Evolutionary conservation across 2,329 filamentous ascomycete genomes (phyloP).

Genomic region (Alternaria arbusti): DNA sequence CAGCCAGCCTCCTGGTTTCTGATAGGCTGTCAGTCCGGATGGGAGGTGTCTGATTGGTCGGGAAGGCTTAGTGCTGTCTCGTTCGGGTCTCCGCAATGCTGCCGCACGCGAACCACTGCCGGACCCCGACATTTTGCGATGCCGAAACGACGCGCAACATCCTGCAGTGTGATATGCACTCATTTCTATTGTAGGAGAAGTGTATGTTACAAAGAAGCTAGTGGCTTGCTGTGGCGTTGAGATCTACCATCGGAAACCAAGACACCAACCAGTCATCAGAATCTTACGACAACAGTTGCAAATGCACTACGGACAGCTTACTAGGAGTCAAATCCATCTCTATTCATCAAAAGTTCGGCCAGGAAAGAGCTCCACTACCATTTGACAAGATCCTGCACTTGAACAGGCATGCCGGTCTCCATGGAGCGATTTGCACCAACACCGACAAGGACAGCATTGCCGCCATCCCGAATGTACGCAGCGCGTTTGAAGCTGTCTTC

Average conservation of each 20-base stretch:
- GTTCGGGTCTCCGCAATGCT: conserved; percentile 7
- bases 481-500: conserved; percentile 59
- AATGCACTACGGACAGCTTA: neutral
- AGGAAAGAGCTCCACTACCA: conserved; percentile 3
- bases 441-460: conserved; percentile 64
- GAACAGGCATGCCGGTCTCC: conserved; percentile 62
- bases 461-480: conserved; percentile 63
- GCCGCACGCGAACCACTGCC: neutral
- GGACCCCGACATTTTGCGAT: neutral
- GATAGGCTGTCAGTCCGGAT: neutral
- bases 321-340: neutral
- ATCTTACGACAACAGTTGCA: neutral
- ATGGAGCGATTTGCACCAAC: conserved; percentile 66
- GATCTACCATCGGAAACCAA: neutral
- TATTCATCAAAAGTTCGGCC: neutral
- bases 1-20: neutral
- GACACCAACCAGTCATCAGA: neutral
- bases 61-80: neutral
- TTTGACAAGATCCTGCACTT: conserved; percentile 57
- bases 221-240: neutral
- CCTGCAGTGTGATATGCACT: neutral
- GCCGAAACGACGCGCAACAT: conserved; percentile 1
- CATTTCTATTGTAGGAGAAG: neutral
- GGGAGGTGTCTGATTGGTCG: neutral
- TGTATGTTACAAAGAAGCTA: neutral